Evolutionary conservation across 352 stramenopile genomes (phyloP).

Genomic region (Phytophthora colocasiae): DNA sequence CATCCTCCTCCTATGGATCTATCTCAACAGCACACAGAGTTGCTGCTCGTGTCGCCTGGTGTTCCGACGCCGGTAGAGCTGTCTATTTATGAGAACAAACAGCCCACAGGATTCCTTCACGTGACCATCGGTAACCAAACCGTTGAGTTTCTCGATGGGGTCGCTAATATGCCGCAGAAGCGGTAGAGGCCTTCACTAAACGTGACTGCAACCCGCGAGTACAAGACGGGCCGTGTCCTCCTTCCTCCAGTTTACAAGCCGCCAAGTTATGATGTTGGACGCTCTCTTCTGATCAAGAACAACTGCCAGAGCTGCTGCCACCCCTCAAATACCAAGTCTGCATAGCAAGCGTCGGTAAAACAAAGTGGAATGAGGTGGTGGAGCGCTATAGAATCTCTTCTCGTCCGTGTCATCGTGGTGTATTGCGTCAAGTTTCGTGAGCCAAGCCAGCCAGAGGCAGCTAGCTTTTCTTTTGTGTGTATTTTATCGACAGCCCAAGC

Average conservation of each 20-base stretch:
- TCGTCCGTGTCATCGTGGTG: slow-evolving; percentile 41
- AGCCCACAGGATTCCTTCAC: slow-evolving; percentile 81
- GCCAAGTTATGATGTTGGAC: slow-evolving; percentile 30
- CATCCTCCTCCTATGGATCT: slow-evolving; percentile 53
- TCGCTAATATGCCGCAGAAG: slow-evolving; percentile 86
- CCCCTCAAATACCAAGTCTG: slow-evolving; percentile 7
- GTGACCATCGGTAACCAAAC: slow-evolving; percentile 85
- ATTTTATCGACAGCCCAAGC: slow-evolving; percentile 45
- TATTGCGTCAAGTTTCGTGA: slow-evolving; percentile 48
- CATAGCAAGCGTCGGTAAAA: slow-evolving; percentile 24
- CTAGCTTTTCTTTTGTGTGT: slow-evolving; percentile 46
- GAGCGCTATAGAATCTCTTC: slow-evolving; percentile 41
- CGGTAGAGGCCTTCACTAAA: slow-evolving; percentile 48
- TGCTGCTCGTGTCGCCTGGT: slow-evolving; percentile 73
- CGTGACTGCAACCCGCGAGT: slow-evolving; percentile 39
- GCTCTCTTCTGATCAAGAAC: slow-evolving; percentile 27
- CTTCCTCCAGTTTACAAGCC: slow-evolving; percentile 28
- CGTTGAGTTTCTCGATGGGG: slow-evolving; percentile 82
- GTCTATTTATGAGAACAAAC: slow-evolving; percentile 89
- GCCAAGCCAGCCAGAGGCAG: slow-evolving; percentile 36
- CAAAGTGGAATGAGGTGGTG: slow-evolving; percentile 24
- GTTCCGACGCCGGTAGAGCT: slow-evolving; percentile 77
- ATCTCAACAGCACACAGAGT: slow-evolving; percentile 42
- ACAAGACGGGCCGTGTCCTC: slow-evolving; percentile 34
- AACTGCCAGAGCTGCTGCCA: slow-evolving; percentile 16